These are phyloP conservation scores for Macrophomina pseudophaseolina DNA, from an alignment of 2,329 filamentous ascomycete genomes.

Conservation along the genomic window DNA sequence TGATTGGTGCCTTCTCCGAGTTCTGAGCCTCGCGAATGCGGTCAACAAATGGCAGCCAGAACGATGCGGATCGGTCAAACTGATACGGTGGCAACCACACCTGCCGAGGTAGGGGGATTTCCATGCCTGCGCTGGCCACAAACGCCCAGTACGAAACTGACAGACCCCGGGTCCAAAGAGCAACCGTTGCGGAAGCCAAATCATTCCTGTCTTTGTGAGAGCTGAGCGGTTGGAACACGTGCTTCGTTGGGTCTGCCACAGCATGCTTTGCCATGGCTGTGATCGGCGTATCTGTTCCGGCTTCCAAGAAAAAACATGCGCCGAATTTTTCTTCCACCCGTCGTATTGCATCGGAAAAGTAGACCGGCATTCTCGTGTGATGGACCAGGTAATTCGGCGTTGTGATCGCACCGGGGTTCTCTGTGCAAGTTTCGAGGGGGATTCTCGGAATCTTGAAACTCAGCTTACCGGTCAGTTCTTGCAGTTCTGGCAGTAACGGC, in stretches of 20 bases:
- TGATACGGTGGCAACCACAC: slow-evolving; percentile 23
- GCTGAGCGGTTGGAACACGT: slow-evolving; percentile 14
- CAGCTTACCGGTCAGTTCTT: not conserved
- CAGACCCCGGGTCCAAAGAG: not conserved
- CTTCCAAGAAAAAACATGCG: slow-evolving; percentile 40
- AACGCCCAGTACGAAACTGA: not conserved
- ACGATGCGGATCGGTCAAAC: slow-evolving; percentile 12
- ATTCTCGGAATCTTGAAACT: slow-evolving; percentile 25
- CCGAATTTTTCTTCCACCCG: slow-evolving; percentile 28
- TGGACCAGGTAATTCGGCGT: not conserved
- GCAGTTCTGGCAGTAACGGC: not conserved
- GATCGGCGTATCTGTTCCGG: slow-evolving; percentile 34
- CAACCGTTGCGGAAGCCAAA: not conserved
- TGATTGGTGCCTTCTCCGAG: not conserved
- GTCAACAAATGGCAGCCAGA: no score
- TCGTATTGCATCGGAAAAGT: slow-evolving; percentile 24
- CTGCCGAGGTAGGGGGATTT: no score
- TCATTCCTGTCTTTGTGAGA: not conserved
- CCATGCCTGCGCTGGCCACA: not conserved
- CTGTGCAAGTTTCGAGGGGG: not conserved
- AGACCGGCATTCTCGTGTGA: slow-evolving; percentile 27
- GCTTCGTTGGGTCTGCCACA: not conserved
- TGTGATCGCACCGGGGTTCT: not conserved
- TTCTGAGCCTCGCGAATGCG: no score
- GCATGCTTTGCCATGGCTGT: slow-evolving; percentile 26